phyloP scores from a whole-genome alignment of 345 rosid species.

The Populus alba region DNA sequence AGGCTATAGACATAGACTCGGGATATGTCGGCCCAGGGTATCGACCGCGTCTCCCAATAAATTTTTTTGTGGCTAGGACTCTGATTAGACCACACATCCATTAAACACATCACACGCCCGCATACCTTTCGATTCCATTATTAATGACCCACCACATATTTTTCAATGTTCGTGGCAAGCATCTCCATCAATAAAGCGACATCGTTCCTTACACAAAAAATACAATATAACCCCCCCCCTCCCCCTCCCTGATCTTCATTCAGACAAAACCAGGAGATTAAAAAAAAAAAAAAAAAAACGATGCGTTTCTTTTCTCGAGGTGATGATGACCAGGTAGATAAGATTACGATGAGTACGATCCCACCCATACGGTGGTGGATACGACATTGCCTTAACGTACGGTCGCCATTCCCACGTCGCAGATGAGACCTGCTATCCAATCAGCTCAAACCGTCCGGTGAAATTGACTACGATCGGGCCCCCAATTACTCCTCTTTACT shows the following conservation, averaged over 20 bases:
- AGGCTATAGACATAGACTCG: too few species aligned
- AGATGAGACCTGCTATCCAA: constrained; percentile 64
- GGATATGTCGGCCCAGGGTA: too few species aligned
- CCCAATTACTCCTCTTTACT: constrained; percentile 60
- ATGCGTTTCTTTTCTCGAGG: constrained; percentile 74
- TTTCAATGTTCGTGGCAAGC: neutral
- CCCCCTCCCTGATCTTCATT: too few species aligned
- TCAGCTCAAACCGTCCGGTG: constrained; percentile 39
- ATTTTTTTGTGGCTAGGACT: too few species aligned
- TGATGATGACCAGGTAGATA: constrained; percentile 48
- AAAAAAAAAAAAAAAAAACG: neutral
- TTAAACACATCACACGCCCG: too few species aligned
- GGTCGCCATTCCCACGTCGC: constrained; percentile 83
- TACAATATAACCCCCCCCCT: too few species aligned
- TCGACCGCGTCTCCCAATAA: too few species aligned
- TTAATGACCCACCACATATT: too few species aligned
- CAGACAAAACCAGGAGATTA: too few species aligned
- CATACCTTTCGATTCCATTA: too few species aligned
- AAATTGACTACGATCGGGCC: constrained; percentile 61
- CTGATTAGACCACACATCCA: too few species aligned
- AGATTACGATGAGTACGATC: constrained; percentile 85
- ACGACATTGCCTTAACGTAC: constrained; percentile 58
- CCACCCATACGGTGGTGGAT: constrained; percentile 93
- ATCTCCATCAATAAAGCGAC: neutral
- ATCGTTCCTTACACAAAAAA: too few species aligned